A percentile compares a stretch with the other conserved stretches of the same genome.
Evolutionary conservation across 805 yeast species (phyloP).

Genomic region (Torulaspora maleeae): DNA sequence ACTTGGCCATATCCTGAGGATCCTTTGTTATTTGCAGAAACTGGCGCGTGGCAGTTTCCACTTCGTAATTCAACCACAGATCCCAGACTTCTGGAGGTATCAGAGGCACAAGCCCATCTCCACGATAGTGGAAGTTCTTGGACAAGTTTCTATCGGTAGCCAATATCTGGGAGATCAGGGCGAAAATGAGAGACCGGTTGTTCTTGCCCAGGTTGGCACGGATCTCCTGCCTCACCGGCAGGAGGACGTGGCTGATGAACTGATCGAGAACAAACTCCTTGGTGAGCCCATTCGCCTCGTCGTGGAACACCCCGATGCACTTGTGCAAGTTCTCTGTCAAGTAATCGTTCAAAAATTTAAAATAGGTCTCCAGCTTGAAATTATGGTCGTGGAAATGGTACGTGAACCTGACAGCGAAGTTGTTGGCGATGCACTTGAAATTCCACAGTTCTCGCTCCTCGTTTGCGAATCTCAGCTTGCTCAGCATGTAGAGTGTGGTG

Average conservation of each 20-base stretch:
- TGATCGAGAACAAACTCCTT: constrained; percentile 37
- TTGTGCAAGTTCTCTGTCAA: constrained; percentile 39
- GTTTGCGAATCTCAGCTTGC: constrained; percentile 11
- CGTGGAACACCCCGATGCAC: constrained; percentile 40
- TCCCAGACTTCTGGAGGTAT: constrained; percentile 35
- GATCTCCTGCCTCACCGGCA: constrained; percentile 45
- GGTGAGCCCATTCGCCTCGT: constrained; percentile 28
- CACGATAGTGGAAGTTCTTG: constrained; percentile 42
- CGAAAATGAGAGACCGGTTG: constrained; percentile 38
- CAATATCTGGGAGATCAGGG: constrained; percentile 40
- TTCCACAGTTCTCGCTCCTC: constrained; percentile 39
- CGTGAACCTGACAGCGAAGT: constrained; percentile 46
- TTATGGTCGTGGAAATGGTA: constrained; percentile 49
- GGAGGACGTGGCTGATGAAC: constrained; percentile 36
- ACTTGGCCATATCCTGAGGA: constrained; percentile 17
- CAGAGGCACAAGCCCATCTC: constrained; percentile 32
- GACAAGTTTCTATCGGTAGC: constrained; percentile 37
- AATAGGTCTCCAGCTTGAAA: constrained; percentile 46
- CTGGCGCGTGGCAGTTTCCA: constrained; percentile 42
- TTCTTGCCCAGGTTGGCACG: constrained; percentile 34
- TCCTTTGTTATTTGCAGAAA: constrained; percentile 41
- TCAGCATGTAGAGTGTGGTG: constrained; percentile 19
- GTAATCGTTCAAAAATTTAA: constrained; percentile 46
- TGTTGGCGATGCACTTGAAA: constrained; percentile 42
- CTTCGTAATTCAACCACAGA: constrained; percentile 48